These are phyloP conservation scores for Tuber melanosporum DNA, from an alignment of 495 filamentous ascomycete genomes.

Conservation along the genomic window DNA sequence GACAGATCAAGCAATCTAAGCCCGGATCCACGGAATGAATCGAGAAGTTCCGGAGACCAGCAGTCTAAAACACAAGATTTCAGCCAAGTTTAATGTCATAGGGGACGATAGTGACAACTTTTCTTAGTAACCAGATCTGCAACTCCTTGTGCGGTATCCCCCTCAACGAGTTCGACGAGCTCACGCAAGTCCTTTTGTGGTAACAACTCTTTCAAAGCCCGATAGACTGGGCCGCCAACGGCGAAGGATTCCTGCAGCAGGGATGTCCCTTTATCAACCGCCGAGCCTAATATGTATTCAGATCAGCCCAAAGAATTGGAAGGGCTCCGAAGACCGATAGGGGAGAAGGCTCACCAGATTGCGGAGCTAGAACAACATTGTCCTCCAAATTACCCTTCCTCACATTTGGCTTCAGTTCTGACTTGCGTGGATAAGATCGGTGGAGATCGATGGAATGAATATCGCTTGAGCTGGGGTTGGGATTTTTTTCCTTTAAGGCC, in stretches of 20 bases:
- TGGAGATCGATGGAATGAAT: slow-evolving; percentile 15
- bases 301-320: slow-evolving; percentile 11
- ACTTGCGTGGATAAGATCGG: not conserved
- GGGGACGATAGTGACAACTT: slow-evolving; percentile 8
- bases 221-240: slow-evolving; percentile 13
- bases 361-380: not conserved
- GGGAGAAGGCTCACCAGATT: slow-evolving; percentile 7
- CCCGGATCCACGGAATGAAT: slow-evolving; percentile 27
- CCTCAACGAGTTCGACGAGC: slow-evolving; percentile 21
- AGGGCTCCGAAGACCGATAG: slow-evolving; percentile 4
- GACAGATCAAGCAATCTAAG: slow-evolving; percentile 36
- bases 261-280: slow-evolving; percentile 13
- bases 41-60: slow-evolving; percentile 34
- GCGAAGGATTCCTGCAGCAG: slow-evolving; percentile 23
- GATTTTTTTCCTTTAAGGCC: slow-evolving; percentile 27
- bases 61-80: slow-evolving; percentile 17
- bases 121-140: slow-evolving; percentile 34
- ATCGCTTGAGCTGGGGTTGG: slow-evolving; percentile 32
- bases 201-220: slow-evolving; percentile 18
- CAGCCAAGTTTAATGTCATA: slow-evolving; percentile 7
- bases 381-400: not conserved
- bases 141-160: slow-evolving; percentile 28
- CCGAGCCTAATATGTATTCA: not conserved
- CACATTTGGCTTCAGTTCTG: slow-evolving; percentile 7
- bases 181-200: slow-evolving; percentile 16